Evolutionary conservation across 306 rosid species (phyloP).

Genomic region (Medicago lupulina): DNA sequence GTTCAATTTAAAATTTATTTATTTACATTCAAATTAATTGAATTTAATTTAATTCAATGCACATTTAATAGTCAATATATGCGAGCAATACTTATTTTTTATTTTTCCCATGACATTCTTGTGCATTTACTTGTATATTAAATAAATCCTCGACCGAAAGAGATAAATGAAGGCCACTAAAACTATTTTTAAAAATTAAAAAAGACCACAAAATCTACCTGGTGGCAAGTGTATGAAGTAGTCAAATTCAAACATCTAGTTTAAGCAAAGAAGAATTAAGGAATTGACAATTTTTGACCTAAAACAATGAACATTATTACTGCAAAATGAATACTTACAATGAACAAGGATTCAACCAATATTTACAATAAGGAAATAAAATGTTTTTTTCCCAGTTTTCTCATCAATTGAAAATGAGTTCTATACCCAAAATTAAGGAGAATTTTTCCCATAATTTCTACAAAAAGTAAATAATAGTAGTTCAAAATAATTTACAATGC

Average conservation of each 20-base stretch:
- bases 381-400: background rate
- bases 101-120: too few relatives aligned
- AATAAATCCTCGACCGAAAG: background rate
- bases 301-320: background rate
- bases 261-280: background rate
- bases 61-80: too few relatives aligned
- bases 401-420: background rate
- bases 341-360: background rate
- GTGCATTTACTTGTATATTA: too few relatives aligned
- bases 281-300: slow-evolving; percentile 6
- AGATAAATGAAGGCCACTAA: background rate
- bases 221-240: background rate
- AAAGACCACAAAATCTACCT: background rate
- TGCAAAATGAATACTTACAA: background rate
- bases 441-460: background rate
- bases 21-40: too few relatives aligned
- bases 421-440: background rate
- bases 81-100: too few relatives aligned
- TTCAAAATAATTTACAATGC: background rate
- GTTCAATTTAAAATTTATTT: too few relatives aligned
- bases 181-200: too few relatives aligned
- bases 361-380: background rate
- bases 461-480: background rate
- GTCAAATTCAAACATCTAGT: slow-evolving; percentile 40
- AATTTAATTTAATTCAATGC: too few relatives aligned